Base-by-base conservation (phyloP, 116 monocot genomes). In the Trichopus zeylanicus region DNA sequence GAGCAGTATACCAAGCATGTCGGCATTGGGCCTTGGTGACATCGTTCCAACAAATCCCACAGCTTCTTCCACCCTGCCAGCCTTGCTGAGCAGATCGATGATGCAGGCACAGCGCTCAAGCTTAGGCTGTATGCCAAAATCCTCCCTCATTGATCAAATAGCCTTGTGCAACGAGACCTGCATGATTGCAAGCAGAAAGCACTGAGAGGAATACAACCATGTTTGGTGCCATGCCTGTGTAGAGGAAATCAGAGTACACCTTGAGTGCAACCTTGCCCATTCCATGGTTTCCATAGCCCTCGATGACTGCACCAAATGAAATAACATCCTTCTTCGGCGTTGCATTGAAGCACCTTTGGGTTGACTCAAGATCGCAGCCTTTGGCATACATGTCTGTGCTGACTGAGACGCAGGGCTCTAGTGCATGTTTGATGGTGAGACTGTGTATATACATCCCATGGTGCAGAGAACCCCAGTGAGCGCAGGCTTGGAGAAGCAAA, bases 331-430 rank as follows among this genome's bases (percentile, higher is more conserved):
- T 59, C 13, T 76, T 65, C 8, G 54, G 29, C 65, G 76, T 75
- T 48, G 30, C 15, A 61, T 61, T 28, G 39, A 89, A 85, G 56
- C 78, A 81, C 26, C 37, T 78, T 10, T 10, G 54, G 18, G 89
- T 78, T 26, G 32, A 51, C 10, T 30, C 24, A 1, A 89, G 42
- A 57, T 81, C 69, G 3, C 89, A 84, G 29, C 84, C 81, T 65
- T 89, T 89, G 8, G 76, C 42, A 28, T 89, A 84, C 89, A 89
- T 85, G 51, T 89, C 85, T 7, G 89, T 89, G 34, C 65, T 59
- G 22, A 76, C 3, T 1, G 84, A 63, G 29, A 89, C 61, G 56
- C 49, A 53, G 0, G 48, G 29, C 25, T 55, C 20, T 2, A 67
- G 6, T 26, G 47, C 37, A 53, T 62, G 61, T 56, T 67, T 62